Base-by-base conservation (phyloP, 2,329 filamentous ascomycete genomes). In the Aspergillus sojae region DNA sequence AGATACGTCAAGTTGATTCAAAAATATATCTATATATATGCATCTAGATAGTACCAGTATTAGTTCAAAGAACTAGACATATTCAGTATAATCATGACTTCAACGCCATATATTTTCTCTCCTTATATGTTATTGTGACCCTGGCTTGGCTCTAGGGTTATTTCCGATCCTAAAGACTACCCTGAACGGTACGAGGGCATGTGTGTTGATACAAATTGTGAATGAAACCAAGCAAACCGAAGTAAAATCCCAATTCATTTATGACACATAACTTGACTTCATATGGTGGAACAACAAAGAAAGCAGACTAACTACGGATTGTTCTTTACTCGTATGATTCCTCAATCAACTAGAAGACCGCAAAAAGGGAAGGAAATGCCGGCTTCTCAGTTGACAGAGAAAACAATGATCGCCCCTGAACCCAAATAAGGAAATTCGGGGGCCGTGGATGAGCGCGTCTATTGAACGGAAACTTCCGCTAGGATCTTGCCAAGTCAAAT, bases 401-500 rank as follows among this genome's bases (percentile, higher is more conserved):
- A 41, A 16, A 57, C 60, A 53, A 54, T 52, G 36, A 43, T 57
- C 45, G 55, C 57, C 50, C 52, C 36, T 53, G 50, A 43, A 19
- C 53, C 53, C 45, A 28, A 57, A 57, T 62, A 45, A 57, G 54
- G 60, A 48, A 60, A 60, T 55, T 46, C 58, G 50, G 43, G 54
- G 32, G 30, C 14, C 52, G 34, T 61, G 48, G 46, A 66, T 58
- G 54, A 57, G 46, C 54, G 62, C 32, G 39, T 41, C 57, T 66
- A 62, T 62, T 60, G 53, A 66, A 57, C 58, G 48, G 59, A 64
- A 50, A 64, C 50, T 62, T 64, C 57, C 64, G 43, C 58, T 50
- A 65, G 60, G 60, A 62, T 58, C 60, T 61, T 52, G 26, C 58
- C 57, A 52, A 61, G 62, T 55, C 57, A 63, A 67, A 62, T 59